phyloP scores from a whole-genome alignment of 345 rosid genomes.

The Trapa bicornis region DNA sequence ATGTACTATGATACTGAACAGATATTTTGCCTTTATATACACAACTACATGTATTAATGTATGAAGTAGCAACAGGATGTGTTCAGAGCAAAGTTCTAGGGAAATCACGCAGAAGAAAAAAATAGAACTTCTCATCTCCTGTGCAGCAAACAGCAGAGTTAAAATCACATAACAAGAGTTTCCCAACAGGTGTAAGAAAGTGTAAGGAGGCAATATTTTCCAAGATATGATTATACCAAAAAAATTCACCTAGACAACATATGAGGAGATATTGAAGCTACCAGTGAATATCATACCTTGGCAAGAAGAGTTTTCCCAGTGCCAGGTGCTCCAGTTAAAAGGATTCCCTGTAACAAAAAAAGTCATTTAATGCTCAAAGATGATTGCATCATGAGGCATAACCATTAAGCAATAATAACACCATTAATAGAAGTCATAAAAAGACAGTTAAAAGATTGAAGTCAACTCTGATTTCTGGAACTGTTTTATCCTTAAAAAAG shows the following conservation, averaged over 20 bases:
- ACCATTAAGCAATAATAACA: not conserved
- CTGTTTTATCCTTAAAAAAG: too few relatives aligned
- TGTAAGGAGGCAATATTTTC: not conserved
- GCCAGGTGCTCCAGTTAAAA: slow-evolving; percentile 98
- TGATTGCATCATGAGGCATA: not conserved
- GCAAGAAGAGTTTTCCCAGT: slow-evolving; percentile 97
- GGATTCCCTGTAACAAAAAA: slow-evolving; percentile 65
- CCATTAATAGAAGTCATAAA: not conserved
- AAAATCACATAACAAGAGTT: too few relatives aligned
- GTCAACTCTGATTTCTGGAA: not conserved
- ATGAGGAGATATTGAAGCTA: not conserved
- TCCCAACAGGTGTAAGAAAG: too few relatives aligned
- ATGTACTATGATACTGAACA: not conserved
- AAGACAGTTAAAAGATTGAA: not conserved
- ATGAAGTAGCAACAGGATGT: too few relatives aligned
- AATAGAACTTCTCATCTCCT: not conserved
- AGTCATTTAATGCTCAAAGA: not conserved
- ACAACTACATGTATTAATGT: too few relatives aligned
- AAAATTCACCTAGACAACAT: not conserved
- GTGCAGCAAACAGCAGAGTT: not conserved
- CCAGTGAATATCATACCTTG: slow-evolving; percentile 39
- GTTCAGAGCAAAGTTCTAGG: not conserved
- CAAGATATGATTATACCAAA: not conserved
- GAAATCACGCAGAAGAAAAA: not conserved
- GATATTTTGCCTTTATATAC: not conserved